Conservation (phyloP, 306 rosid species). For the Psophocarpus tetragonolobus region DNA sequence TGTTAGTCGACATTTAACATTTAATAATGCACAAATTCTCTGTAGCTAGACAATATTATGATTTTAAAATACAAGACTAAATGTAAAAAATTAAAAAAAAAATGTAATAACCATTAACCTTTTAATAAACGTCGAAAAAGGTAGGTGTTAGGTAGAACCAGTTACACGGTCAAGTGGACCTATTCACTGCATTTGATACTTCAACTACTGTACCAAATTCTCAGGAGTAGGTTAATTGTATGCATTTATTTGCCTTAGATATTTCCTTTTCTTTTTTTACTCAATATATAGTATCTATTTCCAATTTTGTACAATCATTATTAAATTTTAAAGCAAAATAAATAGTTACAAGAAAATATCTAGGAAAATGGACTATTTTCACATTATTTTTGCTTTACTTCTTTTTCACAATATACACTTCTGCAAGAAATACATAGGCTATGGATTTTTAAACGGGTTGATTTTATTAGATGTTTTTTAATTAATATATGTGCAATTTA, state of each 20-base stretch:
- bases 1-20: too few species aligned
- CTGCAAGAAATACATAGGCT: background rate
- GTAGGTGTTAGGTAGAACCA: background rate
- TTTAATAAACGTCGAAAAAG: background rate
- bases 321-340: background rate
- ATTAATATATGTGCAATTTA: too few species aligned
- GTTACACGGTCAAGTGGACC: background rate
- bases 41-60: too few species aligned
- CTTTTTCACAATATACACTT: background rate
- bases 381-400: background rate
- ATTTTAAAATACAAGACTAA: too few species aligned
- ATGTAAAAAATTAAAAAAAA: too few species aligned
- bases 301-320: too few species aligned
- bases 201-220: slow-evolving; percentile 19
- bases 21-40: too few species aligned
- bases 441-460: background rate
- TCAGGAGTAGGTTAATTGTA: background rate
- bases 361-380: background rate
- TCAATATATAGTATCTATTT: too few species aligned
- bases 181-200: background rate
- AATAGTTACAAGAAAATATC: background rate
- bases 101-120: too few species aligned
- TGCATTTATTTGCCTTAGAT: background rate
- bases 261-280: too few species aligned
- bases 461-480: too few species aligned